Conservation (phyloP, 1,284 basidiomycete species). For the Entoloma clypeatum region DNA sequence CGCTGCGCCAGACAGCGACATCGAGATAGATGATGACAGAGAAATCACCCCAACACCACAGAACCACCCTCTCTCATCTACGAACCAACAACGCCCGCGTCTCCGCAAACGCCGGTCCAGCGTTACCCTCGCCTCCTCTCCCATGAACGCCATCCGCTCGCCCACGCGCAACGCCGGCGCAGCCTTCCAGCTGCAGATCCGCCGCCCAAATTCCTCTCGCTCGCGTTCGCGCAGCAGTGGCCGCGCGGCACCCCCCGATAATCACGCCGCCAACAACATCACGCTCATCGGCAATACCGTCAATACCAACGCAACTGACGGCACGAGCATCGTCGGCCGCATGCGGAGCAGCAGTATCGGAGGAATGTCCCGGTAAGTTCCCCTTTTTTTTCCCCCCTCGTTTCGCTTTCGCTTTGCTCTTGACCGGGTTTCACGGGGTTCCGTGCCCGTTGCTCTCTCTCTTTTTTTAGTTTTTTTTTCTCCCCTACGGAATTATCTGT, state of each 20-base stretch:
- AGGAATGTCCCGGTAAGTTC: slow-evolving; percentile 31
- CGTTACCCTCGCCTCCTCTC: slow-evolving; percentile 41
- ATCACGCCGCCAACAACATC: background rate
- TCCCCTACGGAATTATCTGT: slow-evolving; percentile 8
- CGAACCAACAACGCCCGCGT: slow-evolving; percentile 27
- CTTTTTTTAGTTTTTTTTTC: slow-evolving; percentile 3
- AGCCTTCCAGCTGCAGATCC: slow-evolving; percentile 43
- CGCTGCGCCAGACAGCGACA: slow-evolving; percentile 30
- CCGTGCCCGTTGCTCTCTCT: too few relatives aligned
- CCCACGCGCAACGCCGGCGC: slow-evolving; percentile 42
- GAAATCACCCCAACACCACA: slow-evolving; percentile 35
- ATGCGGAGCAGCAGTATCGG: slow-evolving; percentile 48
- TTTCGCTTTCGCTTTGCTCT: too few relatives aligned
- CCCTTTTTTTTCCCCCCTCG: slow-evolving; percentile 1
- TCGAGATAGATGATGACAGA: slow-evolving; percentile 27
- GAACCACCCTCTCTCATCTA: slow-evolving; percentile 11
- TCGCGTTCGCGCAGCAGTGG: slow-evolving; percentile 44
- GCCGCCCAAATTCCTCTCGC: slow-evolving; percentile 28
- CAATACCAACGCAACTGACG: slow-evolving; percentile 29
- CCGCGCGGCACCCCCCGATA: slow-evolving; percentile 16
- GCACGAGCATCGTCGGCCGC: slow-evolving; percentile 39
- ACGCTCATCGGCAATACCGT: slow-evolving; percentile 3
- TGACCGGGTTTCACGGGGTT: too few relatives aligned
- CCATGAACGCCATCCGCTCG: slow-evolving; percentile 49
- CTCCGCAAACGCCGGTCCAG: slow-evolving; percentile 55